Percentiles rank a stretch among this genome's conserved stretches.
These are phyloP conservation scores for Ceriops tagal DNA, from an alignment of 345 rosid species.

Conservation along the genomic window DNA sequence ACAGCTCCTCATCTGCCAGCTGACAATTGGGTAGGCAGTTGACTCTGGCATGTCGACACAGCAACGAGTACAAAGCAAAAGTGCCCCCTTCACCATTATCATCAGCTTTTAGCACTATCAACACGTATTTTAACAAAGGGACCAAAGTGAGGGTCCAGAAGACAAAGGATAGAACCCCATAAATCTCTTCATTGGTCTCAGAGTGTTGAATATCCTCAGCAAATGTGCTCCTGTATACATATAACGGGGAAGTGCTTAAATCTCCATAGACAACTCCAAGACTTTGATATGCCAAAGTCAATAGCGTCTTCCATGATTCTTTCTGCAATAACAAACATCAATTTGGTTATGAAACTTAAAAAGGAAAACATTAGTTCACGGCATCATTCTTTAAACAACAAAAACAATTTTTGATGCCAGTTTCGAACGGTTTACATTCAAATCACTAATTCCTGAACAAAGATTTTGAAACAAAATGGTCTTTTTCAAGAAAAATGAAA, in stretches of 20 bases:
- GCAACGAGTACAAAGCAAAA: conserved; percentile 79
- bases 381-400: not conserved
- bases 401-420: not conserved
- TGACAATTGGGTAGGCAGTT: conserved; percentile 80
- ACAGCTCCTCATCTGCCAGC: conserved; percentile 68
- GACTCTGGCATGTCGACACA: conserved; percentile 85
- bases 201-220: conserved; percentile 71
- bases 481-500: not conserved
- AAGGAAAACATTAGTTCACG: not conserved
- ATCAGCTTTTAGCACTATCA: conserved; percentile 78
- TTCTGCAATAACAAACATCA: conserved; percentile 37
- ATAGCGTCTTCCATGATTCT: conserved; percentile 77
- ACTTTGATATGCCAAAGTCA: conserved; percentile 79
- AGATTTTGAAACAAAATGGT: not conserved
- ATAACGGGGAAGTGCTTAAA: conserved; percentile 77
- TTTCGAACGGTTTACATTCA: not conserved
- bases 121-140: conserved; percentile 80
- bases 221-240: conserved; percentile 79
- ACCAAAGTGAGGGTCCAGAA: conserved; percentile 88
- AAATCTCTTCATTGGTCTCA: conserved; percentile 83
- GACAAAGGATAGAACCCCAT: conserved; percentile 76
- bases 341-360: conserved; percentile 7
- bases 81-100: conserved; percentile 97
- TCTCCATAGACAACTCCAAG: conserved; percentile 98
- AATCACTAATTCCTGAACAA: not conserved